A percentile compares a stretch with the other conserved stretches of the same genome.
Evolutionary conservation across 495 filamentous ascomycete species (phyloP).

Genomic region (Neurospora sp.): DNA sequence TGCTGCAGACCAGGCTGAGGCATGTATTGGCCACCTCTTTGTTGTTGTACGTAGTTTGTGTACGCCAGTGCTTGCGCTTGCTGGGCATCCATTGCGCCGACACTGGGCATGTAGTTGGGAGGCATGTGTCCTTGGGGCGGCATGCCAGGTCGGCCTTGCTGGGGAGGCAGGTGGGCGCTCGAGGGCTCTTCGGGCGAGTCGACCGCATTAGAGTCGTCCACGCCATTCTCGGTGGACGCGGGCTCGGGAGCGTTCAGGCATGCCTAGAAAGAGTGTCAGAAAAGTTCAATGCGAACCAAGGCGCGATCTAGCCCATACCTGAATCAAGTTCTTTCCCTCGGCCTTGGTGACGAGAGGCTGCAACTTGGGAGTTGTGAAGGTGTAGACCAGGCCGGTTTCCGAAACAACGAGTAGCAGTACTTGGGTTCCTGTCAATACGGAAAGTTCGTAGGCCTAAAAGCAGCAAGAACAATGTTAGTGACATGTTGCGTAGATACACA

Average conservation of each 20-base stretch:
- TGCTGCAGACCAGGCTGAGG: constrained; percentile 45
- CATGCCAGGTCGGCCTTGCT: constrained; percentile 40
- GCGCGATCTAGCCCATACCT: constrained; percentile 50
- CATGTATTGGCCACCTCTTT: constrained; percentile 41
- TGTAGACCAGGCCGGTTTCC: constrained; percentile 97
- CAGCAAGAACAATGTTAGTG: constrained; percentile 18
- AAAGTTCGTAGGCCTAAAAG: constrained; percentile 87
- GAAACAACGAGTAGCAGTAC: constrained; percentile 95
- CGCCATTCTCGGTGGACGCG: constrained; percentile 80
- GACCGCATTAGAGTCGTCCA: constrained; percentile 57
- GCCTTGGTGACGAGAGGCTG: constrained; percentile 98
- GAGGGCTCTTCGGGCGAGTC: constrained; percentile 56
- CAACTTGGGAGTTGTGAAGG: constrained; percentile 97
- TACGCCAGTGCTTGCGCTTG: constrained; percentile 53
- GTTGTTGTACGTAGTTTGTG: constrained; percentile 48
- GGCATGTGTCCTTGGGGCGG: constrained; percentile 40
- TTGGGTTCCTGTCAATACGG: constrained; percentile 95
- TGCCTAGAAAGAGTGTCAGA: constrained; percentile 40
- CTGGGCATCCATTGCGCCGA: constrained; percentile 42
- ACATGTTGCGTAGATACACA: constrained; percentile 3
- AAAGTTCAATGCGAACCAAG: not conserved
- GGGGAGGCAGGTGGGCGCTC: constrained; percentile 48
- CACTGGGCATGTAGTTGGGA: constrained; percentile 39
- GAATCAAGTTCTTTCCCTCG: constrained; percentile 98
- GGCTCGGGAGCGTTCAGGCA: constrained; percentile 96